These are phyloP conservation scores for Dipteronia sinensis DNA, from an alignment of 345 rosid genomes.

Conservation along the genomic window DNA sequence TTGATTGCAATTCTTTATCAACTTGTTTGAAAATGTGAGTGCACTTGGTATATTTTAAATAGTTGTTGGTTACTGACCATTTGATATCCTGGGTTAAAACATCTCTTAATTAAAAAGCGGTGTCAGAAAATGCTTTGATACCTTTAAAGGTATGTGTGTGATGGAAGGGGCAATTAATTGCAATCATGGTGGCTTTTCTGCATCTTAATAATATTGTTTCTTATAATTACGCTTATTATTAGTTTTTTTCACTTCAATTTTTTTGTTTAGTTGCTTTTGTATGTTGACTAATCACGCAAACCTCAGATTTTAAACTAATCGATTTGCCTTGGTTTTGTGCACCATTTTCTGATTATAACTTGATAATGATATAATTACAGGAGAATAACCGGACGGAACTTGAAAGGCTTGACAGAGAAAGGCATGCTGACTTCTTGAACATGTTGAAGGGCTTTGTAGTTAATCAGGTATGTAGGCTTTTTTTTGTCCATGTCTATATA, in stretches of 20 bases:
- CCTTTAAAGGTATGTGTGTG: neutral
- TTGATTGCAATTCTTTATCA: neutral
- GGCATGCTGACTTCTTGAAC: slow-evolving; percentile 74
- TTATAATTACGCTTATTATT: neutral
- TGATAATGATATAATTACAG: slow-evolving; percentile 40
- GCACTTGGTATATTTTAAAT: neutral
- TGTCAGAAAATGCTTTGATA: neutral
- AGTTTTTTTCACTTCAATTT: neutral
- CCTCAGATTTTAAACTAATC: neutral
- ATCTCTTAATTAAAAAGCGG: neutral
- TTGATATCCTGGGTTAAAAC: neutral
- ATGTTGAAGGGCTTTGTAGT: slow-evolving; percentile 93
- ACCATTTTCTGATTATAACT: slow-evolving; percentile 7
- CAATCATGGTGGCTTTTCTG: neutral
- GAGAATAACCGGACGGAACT: slow-evolving; percentile 83
- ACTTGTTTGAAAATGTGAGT: neutral
- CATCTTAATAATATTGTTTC: neutral
- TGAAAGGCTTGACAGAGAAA: slow-evolving; percentile 84
- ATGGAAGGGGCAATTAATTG: neutral
- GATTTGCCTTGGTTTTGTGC: neutral
- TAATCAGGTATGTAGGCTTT: slow-evolving; percentile 62
- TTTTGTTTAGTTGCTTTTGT: neutral
- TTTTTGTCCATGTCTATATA: neutral
- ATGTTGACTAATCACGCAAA: neutral
- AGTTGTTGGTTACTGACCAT: neutral